Base-by-base conservation (phyloP, 352 stramenopile genomes). In the Phytopythium litorale region DNA sequence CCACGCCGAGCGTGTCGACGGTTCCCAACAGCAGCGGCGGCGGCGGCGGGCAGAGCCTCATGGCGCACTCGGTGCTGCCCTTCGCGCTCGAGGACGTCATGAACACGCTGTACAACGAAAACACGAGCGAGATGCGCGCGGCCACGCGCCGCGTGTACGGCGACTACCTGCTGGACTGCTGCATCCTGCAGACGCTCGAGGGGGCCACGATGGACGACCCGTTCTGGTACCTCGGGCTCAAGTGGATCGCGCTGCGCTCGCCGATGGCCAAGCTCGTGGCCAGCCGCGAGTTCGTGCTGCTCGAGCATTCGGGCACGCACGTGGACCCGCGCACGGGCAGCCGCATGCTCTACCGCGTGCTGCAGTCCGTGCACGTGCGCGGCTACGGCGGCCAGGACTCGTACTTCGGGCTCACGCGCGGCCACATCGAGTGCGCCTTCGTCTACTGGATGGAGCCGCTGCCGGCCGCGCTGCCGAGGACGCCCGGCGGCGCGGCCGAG, bases 201-300 rank as follows among this genome's bases (percentile, higher is more conserved):
- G 68, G 73, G 33, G 75, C 81, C 18, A 88, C 78, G 32, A 60
- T 79, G 3, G 70, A 82, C 7, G 83, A 92, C 35, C 83, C 83
- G 52, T 92, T 90, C 67, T 88, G 78, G 79, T 92, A 87, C 63
- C 25, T 92, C 23, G 79, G 83, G 4, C 70, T 92, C 48, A 89
- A 90, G 73, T 92, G 83, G 83, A 42, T 86, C 56, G 83, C 79
- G n/a, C 33, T 90, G 51, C 76, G 76, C 53, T 88, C 83, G 25
- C 83, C 83, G 5, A 72, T 87, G 38, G 76, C 82, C 38, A 72
- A 72, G 53, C 68, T 92, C 40, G 67, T 89, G 48, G 71, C 78
- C 37, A 80, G 74, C 64, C 78, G 83, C 8, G 83, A 92, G 60
- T 88, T 89, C 53, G 79, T 89, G 7, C 83, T 79, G 59, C 68